Evolutionary conservation across 2,329 filamentous ascomycete genomes (phyloP).

Genomic region (Colletotrichum somersetense): DNA sequence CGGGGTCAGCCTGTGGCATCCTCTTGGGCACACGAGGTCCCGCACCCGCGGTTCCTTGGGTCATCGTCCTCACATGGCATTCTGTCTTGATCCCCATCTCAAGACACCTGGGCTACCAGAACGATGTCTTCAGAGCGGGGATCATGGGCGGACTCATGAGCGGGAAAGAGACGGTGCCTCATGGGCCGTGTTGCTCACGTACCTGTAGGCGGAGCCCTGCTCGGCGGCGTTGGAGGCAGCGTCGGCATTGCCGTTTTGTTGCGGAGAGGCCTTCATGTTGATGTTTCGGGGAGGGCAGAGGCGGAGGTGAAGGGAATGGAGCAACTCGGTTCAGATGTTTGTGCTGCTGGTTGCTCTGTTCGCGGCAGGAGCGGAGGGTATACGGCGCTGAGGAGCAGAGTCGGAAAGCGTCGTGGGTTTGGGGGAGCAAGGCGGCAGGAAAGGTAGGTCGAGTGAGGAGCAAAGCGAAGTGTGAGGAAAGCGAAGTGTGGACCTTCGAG

Average conservation of each 20-base stretch:
- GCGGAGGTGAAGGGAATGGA: background rate
- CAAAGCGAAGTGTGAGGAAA: background rate
- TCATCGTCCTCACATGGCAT: background rate
- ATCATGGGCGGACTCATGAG: background rate
- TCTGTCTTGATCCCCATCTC: background rate
- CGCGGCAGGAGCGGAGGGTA: background rate
- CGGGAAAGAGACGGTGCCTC: background rate
- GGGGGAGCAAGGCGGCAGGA: background rate
- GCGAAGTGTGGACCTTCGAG: background rate
- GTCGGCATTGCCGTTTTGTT: background rate
- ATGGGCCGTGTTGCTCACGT: background rate
- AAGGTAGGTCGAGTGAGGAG: background rate
- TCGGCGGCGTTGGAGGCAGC: background rate
- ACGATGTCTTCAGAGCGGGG: too few relatives aligned
- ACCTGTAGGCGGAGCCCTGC: conserved; percentile 7
- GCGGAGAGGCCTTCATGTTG: background rate
- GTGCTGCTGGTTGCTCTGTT: background rate
- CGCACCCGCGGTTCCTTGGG: background rate
- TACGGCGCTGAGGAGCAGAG: too few relatives aligned
- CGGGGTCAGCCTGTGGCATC: background rate
- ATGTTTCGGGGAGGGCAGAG: background rate
- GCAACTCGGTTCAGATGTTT: background rate
- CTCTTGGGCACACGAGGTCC: background rate
- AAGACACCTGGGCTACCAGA: background rate
- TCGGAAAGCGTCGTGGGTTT: too few relatives aligned